Conservation (phyloP, 2,329 filamentous ascomycete species). For the Sphaerostilbella broomeana region DNA sequence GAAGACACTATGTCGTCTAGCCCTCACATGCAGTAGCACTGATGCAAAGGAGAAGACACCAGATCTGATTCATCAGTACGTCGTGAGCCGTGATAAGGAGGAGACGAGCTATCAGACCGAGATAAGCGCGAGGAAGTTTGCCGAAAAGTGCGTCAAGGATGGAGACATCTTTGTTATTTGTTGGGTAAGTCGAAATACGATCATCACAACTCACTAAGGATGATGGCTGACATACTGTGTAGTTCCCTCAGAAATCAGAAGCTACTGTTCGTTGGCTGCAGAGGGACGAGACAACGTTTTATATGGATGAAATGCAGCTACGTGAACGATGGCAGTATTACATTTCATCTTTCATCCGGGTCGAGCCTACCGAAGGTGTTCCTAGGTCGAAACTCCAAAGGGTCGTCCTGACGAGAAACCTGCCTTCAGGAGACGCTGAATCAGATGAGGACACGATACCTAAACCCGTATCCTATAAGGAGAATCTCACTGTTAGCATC, state of each 20-base stretch:
- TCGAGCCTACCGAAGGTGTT: conserved; percentile 81
- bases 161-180: conserved; percentile 84
- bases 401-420: conserved; percentile 64
- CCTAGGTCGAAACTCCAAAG: conserved; percentile 57
- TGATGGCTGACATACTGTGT: no score
- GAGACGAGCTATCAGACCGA: conserved; percentile 86
- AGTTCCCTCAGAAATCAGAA: conserved; percentile 62
- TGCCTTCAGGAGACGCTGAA: conserved; percentile 55
- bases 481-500: conserved; percentile 65
- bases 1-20: conserved; percentile 71
- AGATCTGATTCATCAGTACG: conserved; percentile 83
- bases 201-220: no score
- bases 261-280: conserved; percentile 66
- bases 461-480: conserved; percentile 55
- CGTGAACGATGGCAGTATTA: conserved; percentile 91
- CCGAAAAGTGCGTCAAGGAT: conserved; percentile 88
- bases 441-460: conserved; percentile 57
- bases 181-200: conserved; percentile 60
- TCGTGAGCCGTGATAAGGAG: conserved; percentile 71
- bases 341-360: conserved; percentile 81
- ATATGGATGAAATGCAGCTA: conserved; percentile 79
- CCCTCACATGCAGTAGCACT: conserved; percentile 72
- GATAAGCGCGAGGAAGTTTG: conserved; percentile 83
- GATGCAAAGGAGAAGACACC: conserved; percentile 91
- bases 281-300: conserved; percentile 69